Percentiles rank a stretch among this genome's conserved stretches.
Conservation (phyloP, 2,329 filamentous ascomycete genomes). For the Microdochium paspali region DNA sequence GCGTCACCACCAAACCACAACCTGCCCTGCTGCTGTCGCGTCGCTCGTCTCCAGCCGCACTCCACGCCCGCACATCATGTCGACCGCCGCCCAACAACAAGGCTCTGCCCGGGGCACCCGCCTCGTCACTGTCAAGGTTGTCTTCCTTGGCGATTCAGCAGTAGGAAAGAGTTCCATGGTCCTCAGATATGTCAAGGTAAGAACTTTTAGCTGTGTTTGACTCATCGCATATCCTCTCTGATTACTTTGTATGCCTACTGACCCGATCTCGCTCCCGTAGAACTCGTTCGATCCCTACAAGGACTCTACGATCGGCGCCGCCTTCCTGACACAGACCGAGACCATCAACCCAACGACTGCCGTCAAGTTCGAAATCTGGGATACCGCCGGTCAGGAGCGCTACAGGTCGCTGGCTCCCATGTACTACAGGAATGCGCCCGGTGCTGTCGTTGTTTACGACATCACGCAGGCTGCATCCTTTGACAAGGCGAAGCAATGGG, state of each 20-base stretch:
- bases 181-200: constrained; percentile 93
- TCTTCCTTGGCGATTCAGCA: constrained; percentile 69
- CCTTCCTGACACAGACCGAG: constrained; percentile 98
- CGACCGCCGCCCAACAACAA: background rate
- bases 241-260: constrained; percentile 1
- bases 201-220: constrained; percentile 11
- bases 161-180: constrained; percentile 99
- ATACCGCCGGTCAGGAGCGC: constrained; percentile 94
- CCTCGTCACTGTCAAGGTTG: background rate
- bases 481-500: constrained; percentile 99
- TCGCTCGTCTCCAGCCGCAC: background rate
- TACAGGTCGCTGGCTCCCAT: constrained; percentile 99
- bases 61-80: background rate
- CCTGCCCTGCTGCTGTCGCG: background rate
- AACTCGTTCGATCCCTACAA: constrained; percentile 98
- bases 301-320: constrained; percentile 96
- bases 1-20: background rate
- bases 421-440: constrained; percentile 99
- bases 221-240: constrained; percentile 5
- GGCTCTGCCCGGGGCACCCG: background rate
- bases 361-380: constrained; percentile 99
- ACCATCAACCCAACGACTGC: constrained; percentile 96
- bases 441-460: constrained; percentile 97
- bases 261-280: constrained; percentile 30
- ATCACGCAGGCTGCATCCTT: constrained; percentile 99